phyloP scores from a whole-genome alignment of 331 rosid genomes.

The Quercus lobata region DNA sequence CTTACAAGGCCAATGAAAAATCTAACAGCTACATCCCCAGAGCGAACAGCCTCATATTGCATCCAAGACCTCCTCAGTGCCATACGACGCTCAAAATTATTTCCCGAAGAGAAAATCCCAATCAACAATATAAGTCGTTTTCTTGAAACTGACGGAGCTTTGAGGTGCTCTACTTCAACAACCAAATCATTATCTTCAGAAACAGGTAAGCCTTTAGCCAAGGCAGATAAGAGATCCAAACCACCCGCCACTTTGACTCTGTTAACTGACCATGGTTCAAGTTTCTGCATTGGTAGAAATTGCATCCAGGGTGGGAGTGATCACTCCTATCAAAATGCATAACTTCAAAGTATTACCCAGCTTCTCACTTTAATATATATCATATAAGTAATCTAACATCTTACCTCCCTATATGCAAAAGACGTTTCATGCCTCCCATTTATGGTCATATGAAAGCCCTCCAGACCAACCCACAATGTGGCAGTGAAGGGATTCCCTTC shows the following conservation, averaged over 20 bases:
- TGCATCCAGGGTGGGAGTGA: slow-evolving; percentile 16
- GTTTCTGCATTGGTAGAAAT: slow-evolving; percentile 61
- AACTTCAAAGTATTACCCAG: background rate
- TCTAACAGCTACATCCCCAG: slow-evolving; percentile 81
- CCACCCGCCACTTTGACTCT: slow-evolving; percentile 61
- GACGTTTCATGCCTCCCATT: slow-evolving; percentile 95
- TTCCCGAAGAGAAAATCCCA: slow-evolving; percentile 90
- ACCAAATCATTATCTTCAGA: slow-evolving; percentile 71
- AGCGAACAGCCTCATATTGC: slow-evolving; percentile 76
- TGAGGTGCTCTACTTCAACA: slow-evolving; percentile 58
- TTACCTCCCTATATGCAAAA: slow-evolving; percentile 94
- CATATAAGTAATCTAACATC: slow-evolving; percentile 35
- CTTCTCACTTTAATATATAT: slow-evolving; percentile 1
- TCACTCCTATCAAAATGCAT: slow-evolving; percentile 11
- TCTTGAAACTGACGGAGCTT: slow-evolving; percentile 60
- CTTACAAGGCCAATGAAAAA: slow-evolving; percentile 98
- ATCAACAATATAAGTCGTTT: slow-evolving; percentile 67
- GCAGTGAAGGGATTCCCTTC: slow-evolving; percentile 87
- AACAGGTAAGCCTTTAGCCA: slow-evolving; percentile 91
- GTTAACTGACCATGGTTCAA: slow-evolving; percentile 86
- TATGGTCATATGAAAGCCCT: slow-evolving; percentile 94
- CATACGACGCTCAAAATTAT: slow-evolving; percentile 92
- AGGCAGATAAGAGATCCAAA: slow-evolving; percentile 60
- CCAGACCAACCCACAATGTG: slow-evolving; percentile 82
- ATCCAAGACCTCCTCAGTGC: slow-evolving; percentile 97